Evolutionary conservation across 1,284 basidiomycete genomes (phyloP).

Genomic region (Pseudozyma sp.): DNA sequence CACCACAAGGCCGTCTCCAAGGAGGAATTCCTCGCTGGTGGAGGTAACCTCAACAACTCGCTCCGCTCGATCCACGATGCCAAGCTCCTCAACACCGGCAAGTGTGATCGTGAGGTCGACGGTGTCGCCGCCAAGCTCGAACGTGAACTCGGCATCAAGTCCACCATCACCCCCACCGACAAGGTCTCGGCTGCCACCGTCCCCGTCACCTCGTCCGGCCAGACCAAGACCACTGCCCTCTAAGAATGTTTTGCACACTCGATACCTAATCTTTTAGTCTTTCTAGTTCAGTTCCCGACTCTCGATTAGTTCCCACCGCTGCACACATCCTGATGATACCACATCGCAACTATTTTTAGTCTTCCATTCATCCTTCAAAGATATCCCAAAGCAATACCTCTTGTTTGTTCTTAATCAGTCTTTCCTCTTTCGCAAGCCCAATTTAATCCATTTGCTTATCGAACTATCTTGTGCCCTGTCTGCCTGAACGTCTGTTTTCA

Average conservation of each 20-base stretch:
- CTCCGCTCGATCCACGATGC: slow-evolving; percentile 49
- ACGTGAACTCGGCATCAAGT: slow-evolving; percentile 44
- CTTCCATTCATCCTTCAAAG: slow-evolving; percentile 3
- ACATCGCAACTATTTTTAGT: slow-evolving; percentile 11
- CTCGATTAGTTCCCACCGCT: background rate
- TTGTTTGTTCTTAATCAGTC: background rate
- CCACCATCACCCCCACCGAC: slow-evolving; percentile 7
- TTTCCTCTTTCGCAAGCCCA: background rate
- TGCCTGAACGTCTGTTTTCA: no score
- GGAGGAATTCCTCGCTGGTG: slow-evolving; percentile 63
- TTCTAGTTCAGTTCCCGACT: background rate
- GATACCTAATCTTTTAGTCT: background rate
- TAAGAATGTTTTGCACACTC: slow-evolving; percentile 3
- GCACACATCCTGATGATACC: slow-evolving; percentile 19
- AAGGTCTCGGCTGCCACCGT: slow-evolving; percentile 2
- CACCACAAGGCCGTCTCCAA: slow-evolving; percentile 63
- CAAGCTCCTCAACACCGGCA: slow-evolving; percentile 61
- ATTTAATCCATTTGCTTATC: no score
- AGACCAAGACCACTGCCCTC: slow-evolving; percentile 20
- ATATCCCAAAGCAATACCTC: slow-evolving; percentile 7
- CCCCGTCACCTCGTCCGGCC: slow-evolving; percentile 4
- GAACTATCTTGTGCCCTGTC: no score
- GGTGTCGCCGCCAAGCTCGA: slow-evolving; percentile 60
- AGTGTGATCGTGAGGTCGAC: slow-evolving; percentile 60
- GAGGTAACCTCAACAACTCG: slow-evolving; percentile 57